Base-by-base conservation (phyloP, 805 yeast genomes). In the Lipomyces yamadae region DNA sequence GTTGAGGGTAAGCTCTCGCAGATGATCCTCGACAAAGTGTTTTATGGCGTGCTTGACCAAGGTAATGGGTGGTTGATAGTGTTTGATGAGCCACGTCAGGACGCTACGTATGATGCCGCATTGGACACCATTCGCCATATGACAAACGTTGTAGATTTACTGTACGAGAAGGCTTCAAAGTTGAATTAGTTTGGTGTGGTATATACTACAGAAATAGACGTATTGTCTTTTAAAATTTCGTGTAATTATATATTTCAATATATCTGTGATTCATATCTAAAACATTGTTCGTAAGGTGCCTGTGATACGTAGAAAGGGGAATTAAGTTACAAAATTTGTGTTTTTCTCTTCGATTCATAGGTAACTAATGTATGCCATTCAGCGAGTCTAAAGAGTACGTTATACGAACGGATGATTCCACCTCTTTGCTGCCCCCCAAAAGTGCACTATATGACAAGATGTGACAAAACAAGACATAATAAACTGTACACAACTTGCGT, bases 1-100 rank as follows among this genome's bases (percentile, higher is more conserved):
- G 92, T 95, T 39, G 99, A 95, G 80, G 96, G 96, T 29, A 95
- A 95, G 78, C 83, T 95, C 70, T 88, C 96, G 59, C 98, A 94
- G 79, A 94, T 95, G 98, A 94, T 95, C 73, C 84, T 95, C 74
- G 99, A 95, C 79, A 89, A 91, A 75, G 90, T 92, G n/a, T 92
- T 95, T 74, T 90, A 88, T 76, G 99, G 99, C 58, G 98, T 95
- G 48, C 83, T 95, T 72, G 99, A 95, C 78, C 99, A 95, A 81
- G 98, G 98, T 58, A 93, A 93, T 77, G 99, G 99, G 7, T 95
- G 98, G 97, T 84, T 95, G 74, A 88, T 92, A 72, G 86, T 95
- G 66, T 95, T 91, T 75, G 96, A 92, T 66, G 90, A 92, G 76
- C 97, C 97, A 54, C 87, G 86, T 75, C 86, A 87, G 69, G 98